A percentile compares a stretch with the other conserved stretches of the same genome.
Conservation (phyloP, 495 filamentous ascomycete genomes). For the Platismatia glauca region DNA sequence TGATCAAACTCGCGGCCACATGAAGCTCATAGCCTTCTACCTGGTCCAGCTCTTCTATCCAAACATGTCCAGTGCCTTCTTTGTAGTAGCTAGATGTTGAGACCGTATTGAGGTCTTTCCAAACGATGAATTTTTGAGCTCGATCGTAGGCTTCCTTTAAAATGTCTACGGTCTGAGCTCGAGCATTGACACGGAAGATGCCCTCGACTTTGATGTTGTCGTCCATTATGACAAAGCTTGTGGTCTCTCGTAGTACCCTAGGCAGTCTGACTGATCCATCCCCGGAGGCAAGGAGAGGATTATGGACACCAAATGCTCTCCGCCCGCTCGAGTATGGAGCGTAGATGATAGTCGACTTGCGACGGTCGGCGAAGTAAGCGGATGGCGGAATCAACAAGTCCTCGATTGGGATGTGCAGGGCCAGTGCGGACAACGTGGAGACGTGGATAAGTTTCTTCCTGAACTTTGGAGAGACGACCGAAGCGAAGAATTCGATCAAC, state of each 20-base stretch:
- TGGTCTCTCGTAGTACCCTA: slow-evolving; percentile 42
- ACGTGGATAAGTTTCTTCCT: slow-evolving; percentile 47
- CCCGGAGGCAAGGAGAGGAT: slow-evolving; percentile 34
- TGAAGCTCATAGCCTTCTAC: slow-evolving; percentile 43
- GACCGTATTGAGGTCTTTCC: slow-evolving; percentile 33
- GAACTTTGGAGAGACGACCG: slow-evolving; percentile 49
- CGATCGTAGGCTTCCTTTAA: slow-evolving; percentile 47
- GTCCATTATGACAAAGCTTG: slow-evolving; percentile 40
- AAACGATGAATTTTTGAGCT: slow-evolving; percentile 42
- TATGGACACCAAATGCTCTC: slow-evolving; percentile 34
- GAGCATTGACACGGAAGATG: slow-evolving; percentile 43
- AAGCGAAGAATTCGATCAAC: slow-evolving; percentile 47
- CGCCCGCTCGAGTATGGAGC: slow-evolving; percentile 40
- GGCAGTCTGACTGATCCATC: slow-evolving; percentile 38
- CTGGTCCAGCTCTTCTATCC: slow-evolving; percentile 34
- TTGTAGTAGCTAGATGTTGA: slow-evolving; percentile 26
- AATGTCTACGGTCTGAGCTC: slow-evolving; percentile 37
- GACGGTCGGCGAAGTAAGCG: slow-evolving; percentile 44
- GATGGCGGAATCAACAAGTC: slow-evolving; percentile 42
- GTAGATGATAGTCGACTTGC: slow-evolving; percentile 38
- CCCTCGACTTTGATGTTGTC: slow-evolving; percentile 39
- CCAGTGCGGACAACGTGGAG: slow-evolving; percentile 38
- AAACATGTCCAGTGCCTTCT: slow-evolving; percentile 23
- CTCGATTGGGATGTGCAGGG: slow-evolving; percentile 41
- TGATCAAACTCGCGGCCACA: slow-evolving; percentile 43